Percentiles rank a stretch among this genome's conserved stretches.
These are phyloP conservation scores for Neophaeococcomyces aloes DNA, from an alignment of 2,329 filamentous ascomycete genomes.

Conservation along the genomic window DNA sequence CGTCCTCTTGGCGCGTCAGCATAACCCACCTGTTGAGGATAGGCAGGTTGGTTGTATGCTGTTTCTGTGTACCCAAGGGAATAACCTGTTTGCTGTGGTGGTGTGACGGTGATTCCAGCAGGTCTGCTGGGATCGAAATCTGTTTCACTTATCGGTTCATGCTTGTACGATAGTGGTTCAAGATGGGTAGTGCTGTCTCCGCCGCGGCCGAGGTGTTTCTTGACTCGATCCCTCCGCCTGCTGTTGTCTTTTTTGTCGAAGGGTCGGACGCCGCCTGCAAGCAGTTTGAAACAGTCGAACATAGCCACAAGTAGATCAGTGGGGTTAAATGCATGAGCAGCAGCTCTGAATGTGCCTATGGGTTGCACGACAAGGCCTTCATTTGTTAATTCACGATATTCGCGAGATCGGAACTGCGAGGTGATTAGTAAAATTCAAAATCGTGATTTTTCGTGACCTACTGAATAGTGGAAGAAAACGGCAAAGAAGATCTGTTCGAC, in stretches of 20 bases:
- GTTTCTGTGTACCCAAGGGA: neutral
- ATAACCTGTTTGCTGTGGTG: neutral
- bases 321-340: slow-evolving; percentile 11
- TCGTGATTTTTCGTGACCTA: no score
- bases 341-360: slow-evolving; percentile 3
- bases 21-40: neutral
- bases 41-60: neutral
- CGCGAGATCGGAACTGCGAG: slow-evolving; percentile 55
- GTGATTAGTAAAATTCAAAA: no score
- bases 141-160: no score
- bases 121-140: neutral
- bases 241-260: neutral
- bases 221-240: neutral
- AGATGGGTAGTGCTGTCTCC: neutral
- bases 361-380: neutral
- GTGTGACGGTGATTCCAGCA: neutral
- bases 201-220: neutral
- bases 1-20: no score
- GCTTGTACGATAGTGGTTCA: neutral
- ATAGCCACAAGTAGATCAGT: slow-evolving; percentile 10
- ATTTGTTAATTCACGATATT: slow-evolving; percentile 7
- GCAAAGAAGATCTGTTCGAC: slow-evolving; percentile 75
- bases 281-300: slow-evolving; percentile 41
- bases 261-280: slow-evolving; percentile 7
- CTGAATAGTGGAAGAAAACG: slow-evolving; percentile 65